Evolutionary conservation across 225 moss, liverwort and hornwort species (phyloP).

Genomic region (Marchantia polymorpha): DNA sequence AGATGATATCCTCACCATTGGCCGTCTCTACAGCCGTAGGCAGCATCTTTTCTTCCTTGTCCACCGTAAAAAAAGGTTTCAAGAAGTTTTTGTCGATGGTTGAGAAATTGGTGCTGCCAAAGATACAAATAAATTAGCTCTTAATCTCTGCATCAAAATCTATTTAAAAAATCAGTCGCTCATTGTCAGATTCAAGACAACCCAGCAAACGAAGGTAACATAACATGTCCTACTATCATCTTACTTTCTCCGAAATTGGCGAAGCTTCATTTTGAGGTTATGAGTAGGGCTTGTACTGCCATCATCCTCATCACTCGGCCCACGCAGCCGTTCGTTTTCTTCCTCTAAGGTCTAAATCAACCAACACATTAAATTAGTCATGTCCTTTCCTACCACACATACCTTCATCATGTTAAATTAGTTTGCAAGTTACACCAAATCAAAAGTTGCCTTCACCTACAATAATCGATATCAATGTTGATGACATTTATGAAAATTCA

Average conservation of each 20-base stretch:
- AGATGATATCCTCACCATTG: conserved; percentile 14
- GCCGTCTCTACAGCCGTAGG: conserved; percentile 15
- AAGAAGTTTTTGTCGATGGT: conserved; percentile 94
- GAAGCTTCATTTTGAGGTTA: conserved; percentile 72
- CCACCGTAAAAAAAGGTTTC: conserved; percentile 83
- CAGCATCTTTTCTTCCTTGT: conserved; percentile 47
- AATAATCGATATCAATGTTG: not conserved
- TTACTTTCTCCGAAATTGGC: conserved; percentile 86
- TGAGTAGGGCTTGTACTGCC: conserved; percentile 53
- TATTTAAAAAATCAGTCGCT: not conserved
- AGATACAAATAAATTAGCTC: not conserved
- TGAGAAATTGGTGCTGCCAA: conserved; percentile 52
- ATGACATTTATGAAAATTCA: too few relatives aligned
- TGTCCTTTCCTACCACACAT: not conserved
- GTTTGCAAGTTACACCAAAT: not conserved
- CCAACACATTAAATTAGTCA: not conserved
- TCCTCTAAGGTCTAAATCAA: conserved; percentile 55
- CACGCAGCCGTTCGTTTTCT: conserved; percentile 61
- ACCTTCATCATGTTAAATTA: not conserved
- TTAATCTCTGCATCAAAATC: not conserved
- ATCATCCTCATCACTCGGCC: conserved; percentile 45
- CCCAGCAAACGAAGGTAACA: too few relatives aligned
- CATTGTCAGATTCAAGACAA: not conserved
- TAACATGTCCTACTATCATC: not conserved
- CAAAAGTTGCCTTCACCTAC: not conserved